These are phyloP conservation scores for Colletotrichum musae DNA, from an alignment of 2,329 filamentous ascomycete species.

Conservation along the genomic window DNA sequence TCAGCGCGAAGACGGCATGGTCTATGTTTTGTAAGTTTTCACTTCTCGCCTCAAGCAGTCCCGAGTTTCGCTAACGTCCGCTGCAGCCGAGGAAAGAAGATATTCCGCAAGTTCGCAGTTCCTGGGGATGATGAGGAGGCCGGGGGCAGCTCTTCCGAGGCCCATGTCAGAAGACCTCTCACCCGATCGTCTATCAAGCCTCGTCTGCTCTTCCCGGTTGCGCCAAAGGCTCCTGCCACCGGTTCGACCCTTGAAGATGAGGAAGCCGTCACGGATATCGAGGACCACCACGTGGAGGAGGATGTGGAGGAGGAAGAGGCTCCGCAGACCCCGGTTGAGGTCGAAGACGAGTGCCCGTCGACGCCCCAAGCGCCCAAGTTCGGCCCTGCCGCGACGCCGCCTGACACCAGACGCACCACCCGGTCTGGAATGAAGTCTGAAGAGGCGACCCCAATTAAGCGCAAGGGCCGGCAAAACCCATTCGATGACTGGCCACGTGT, in stretches of 20 bases:
- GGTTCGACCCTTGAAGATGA: conserved; percentile 64
- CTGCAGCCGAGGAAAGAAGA: conserved; percentile 81
- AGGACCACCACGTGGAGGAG: conserved; percentile 60
- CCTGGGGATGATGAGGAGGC: conserved; percentile 53
- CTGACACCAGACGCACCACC: conserved; percentile 72
- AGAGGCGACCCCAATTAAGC: conserved; percentile 59
- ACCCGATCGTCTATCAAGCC: conserved; percentile 81
- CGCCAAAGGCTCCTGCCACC: conserved; percentile 44
- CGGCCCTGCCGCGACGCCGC: conserved; percentile 71
- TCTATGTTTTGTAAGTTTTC: conserved; percentile 81
- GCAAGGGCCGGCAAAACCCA: conserved; percentile 62
- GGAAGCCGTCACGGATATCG: conserved; percentile 72
- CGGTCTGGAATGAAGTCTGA: conserved; percentile 67
- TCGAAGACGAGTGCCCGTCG: conserved; percentile 23
- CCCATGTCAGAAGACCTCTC: conserved; percentile 60
- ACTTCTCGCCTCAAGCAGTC: conserved; percentile 19
- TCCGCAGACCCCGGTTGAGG: conserved; percentile 49
- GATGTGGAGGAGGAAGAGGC: conserved; percentile 56
- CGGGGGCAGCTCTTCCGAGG: conserved; percentile 47
- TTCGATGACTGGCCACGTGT: conserved; percentile 80
- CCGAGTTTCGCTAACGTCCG: conserved; percentile 30
- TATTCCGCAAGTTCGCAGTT: conserved; percentile 78
- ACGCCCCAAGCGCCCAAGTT: conserved; percentile 71
- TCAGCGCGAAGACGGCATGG: conserved; percentile 78
- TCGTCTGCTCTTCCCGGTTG: conserved; percentile 76